Conservation (phyloP, 176 grass and related monocot species). For the Olyra latifolia region DNA sequence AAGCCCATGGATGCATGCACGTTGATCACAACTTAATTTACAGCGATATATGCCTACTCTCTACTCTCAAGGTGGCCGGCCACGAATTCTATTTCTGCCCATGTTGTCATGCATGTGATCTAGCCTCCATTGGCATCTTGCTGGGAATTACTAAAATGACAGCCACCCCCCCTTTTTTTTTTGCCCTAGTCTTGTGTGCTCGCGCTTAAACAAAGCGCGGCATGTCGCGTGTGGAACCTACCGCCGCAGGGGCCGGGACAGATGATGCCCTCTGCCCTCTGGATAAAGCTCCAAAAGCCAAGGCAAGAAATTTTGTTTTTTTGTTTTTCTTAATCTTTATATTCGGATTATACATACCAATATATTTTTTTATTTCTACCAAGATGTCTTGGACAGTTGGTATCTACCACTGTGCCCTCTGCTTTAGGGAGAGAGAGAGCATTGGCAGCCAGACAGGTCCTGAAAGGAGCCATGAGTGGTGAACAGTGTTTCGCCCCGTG, state of each 20-base stretch:
- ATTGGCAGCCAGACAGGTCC: too few relatives aligned
- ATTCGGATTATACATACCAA: too few relatives aligned
- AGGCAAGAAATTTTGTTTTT: not conserved
- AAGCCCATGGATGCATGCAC: not conserved
- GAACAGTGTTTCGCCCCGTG: not conserved
- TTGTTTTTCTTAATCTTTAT: not conserved
- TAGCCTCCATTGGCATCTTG: slow-evolving; percentile 4
- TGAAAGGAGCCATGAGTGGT: not conserved
- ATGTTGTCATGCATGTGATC: slow-evolving; percentile 8
- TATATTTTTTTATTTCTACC: too few relatives aligned
- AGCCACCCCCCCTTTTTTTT: not conserved
- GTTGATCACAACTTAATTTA: not conserved
- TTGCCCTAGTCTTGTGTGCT: not conserved
- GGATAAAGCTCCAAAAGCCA: not conserved
- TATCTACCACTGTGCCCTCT: too few relatives aligned
- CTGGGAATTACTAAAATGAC: not conserved
- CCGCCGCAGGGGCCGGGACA: not conserved
- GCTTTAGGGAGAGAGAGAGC: not conserved
- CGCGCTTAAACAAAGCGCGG: not conserved
- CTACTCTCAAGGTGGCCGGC: not conserved
- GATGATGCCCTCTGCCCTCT: not conserved
- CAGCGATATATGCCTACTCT: not conserved
- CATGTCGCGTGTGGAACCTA: slow-evolving; percentile 14
- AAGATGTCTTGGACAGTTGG: too few relatives aligned
- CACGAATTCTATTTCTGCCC: not conserved